Percentiles rank a stretch among this genome's conserved stretches.
These are phyloP conservation scores for Syzygium aqueum DNA, from an alignment of 345 rosid genomes.

Conservation along the genomic window DNA sequence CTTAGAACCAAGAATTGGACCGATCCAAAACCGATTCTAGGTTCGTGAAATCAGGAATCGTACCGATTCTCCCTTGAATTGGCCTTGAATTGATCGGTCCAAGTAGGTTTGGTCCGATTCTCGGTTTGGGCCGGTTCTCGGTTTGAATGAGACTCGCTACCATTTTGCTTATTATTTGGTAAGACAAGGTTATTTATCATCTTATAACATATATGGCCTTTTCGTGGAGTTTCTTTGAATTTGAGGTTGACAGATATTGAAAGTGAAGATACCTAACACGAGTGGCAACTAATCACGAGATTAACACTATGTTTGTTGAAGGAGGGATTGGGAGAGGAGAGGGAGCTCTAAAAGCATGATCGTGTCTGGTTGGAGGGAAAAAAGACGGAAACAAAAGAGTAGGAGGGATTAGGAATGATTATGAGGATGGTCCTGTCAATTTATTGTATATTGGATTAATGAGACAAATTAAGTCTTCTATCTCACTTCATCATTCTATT, in stretches of 20 bases:
- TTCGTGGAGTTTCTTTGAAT: not conserved
- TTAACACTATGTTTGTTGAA: not conserved
- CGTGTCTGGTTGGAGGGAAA: not conserved
- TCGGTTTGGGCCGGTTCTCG: fast-evolving
- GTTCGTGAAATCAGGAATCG: not conserved
- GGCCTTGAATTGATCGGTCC: fast-evolving
- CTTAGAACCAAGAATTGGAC: fast-evolving
- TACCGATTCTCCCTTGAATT: fast-evolving
- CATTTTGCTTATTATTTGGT: not conserved
- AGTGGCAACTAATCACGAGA: not conserved
- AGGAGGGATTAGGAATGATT: not conserved
- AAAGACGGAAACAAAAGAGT: not conserved
- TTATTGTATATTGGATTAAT: not conserved
- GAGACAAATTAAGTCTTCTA: not conserved
- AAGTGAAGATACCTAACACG: not conserved
- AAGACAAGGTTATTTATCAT: not conserved
- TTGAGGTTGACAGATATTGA: not conserved
- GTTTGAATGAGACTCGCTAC: not conserved
- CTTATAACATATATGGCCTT: not conserved
- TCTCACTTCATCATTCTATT: not conserved
- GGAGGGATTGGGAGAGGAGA: not conserved
- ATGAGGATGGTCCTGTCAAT: not conserved
- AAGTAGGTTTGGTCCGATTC: fast-evolving
- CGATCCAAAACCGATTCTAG: not conserved
- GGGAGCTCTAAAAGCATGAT: not conserved